A percentile compares a stretch with the other conserved stretches of the same genome.
Evolutionary conservation across 2,329 filamentous ascomycete genomes (phyloP).

Genomic region (Dactylellina drechsleri): DNA sequence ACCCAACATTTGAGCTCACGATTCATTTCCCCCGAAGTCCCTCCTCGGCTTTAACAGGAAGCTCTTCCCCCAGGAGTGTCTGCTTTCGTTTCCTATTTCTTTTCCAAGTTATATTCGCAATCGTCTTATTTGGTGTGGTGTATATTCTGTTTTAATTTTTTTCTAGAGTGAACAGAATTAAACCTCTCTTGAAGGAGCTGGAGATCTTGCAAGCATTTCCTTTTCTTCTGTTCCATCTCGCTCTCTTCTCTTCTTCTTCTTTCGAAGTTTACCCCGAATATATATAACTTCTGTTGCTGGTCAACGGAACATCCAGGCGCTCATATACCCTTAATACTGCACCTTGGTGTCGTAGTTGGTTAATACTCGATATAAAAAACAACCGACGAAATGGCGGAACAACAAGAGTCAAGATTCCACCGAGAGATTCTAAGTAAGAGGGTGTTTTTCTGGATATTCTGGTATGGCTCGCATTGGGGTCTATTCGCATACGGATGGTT

Average conservation of each 20-base stretch:
- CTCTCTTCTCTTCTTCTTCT: constrained; percentile 43
- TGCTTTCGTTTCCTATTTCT: constrained; percentile 27
- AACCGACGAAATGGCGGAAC: constrained; percentile 62
- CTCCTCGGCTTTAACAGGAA: constrained; percentile 57
- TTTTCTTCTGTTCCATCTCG: constrained; percentile 24
- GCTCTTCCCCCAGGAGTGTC: constrained; percentile 54
- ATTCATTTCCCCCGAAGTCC: constrained; percentile 59
- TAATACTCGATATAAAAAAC: not conserved
- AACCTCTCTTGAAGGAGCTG: constrained; percentile 30
- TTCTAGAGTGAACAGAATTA: constrained; percentile 24
- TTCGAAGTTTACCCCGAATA: constrained; percentile 23
- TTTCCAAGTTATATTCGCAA: constrained; percentile 47
- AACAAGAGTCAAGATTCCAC: constrained; percentile 63
- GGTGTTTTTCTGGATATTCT: constrained; percentile 80
- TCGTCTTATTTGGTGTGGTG: constrained; percentile 52
- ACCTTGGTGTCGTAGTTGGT: constrained; percentile 1
- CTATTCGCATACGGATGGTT: constrained; percentile 90
- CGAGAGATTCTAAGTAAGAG: constrained; percentile 77
- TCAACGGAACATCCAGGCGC: constrained; percentile 55
- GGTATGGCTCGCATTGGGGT: constrained; percentile 80
- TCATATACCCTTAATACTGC: constrained; percentile 33
- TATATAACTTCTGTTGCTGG: constrained; percentile 58
- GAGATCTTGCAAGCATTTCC: constrained; percentile 42
- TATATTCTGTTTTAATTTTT: constrained; percentile 27
- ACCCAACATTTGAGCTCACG: constrained; percentile 53